These are phyloP conservation scores for Cardamine resedifolia DNA, from an alignment of 345 rosid species.

Conservation along the genomic window DNA sequence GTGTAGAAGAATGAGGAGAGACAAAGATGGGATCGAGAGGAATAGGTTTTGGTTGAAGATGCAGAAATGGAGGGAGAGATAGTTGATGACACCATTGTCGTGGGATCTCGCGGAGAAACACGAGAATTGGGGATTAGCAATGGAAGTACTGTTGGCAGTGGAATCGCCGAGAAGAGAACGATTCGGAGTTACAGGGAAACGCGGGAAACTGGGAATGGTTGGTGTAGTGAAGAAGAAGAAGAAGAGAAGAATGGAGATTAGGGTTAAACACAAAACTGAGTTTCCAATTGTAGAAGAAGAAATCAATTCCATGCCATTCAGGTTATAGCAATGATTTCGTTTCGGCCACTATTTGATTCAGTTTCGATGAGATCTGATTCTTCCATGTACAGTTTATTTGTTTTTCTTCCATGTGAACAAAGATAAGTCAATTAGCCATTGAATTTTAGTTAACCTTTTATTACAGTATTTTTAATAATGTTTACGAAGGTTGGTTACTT, in stretches of 20 bases:
- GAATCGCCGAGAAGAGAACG: constrained; percentile 52
- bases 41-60: constrained; percentile 43
- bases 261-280: constrained; percentile 43
- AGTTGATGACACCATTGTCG: constrained; percentile 56
- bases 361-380: constrained; percentile 28
- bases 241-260: constrained; percentile 55
- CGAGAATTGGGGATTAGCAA: not conserved
- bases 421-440: not conserved
- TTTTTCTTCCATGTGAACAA: not conserved
- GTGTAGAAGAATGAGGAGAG: constrained; percentile 61
- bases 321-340: not conserved
- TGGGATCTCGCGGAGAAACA: constrained; percentile 41
- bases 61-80: constrained; percentile 66
- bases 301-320: constrained; percentile 39
- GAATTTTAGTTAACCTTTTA: not conserved
- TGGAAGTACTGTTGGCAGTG: not conserved
- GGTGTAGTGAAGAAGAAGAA: constrained; percentile 46
- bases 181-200: constrained; percentile 39
- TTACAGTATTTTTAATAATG: not conserved
- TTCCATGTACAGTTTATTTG: not conserved
- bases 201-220: constrained; percentile 12
- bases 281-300: constrained; percentile 37
- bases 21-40: constrained; percentile 60
- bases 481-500: not conserved
- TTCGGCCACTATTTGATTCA: no score